Conservation (phyloP, 768 basidiomycete genomes). For the Lentinula lateritia region DNA sequence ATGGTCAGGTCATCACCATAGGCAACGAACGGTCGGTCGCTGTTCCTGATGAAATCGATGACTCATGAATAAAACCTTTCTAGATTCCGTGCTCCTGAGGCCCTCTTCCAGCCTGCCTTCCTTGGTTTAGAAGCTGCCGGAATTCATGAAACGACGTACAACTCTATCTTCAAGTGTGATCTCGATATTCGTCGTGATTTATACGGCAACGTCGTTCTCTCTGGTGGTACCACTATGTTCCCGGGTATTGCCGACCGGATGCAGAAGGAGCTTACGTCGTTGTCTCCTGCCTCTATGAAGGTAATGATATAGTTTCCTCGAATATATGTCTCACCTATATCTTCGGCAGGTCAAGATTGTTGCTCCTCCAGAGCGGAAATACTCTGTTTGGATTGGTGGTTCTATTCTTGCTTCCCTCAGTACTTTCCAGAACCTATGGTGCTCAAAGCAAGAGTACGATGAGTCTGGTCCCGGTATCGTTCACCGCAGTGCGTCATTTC, state of each 20-base stretch:
- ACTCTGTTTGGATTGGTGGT: conserved; percentile 90
- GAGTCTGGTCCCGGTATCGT: conserved; percentile 57
- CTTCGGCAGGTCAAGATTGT: conserved; percentile 50
- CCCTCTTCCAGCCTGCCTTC: conserved; percentile 90
- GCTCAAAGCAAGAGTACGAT: conserved; percentile 90
- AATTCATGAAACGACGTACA: conserved; percentile 84
- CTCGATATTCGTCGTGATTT: conserved; percentile 79
- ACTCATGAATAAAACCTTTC: conserved; percentile 51
- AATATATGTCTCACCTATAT: not conserved
- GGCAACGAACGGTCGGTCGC: conserved; percentile 72
- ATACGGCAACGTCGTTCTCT: conserved; percentile 81
- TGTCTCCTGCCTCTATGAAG: conserved; percentile 67
- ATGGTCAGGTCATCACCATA: conserved; percentile 94
- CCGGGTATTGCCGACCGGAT: conserved; percentile 88
- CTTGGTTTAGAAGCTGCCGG: conserved; percentile 70
- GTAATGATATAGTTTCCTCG: conserved; percentile 16
- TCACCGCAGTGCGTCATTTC: conserved; percentile 24
- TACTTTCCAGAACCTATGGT: conserved; percentile 98
- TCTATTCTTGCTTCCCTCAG: conserved; percentile 83
- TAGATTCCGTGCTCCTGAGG: conserved; percentile 84
- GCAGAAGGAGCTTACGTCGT: conserved; percentile 67
- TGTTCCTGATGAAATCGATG: not conserved
- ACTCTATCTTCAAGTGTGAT: conserved; percentile 88
- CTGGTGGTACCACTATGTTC: conserved; percentile 94
- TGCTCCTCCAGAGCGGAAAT: conserved; percentile 65